These are phyloP conservation scores for Ophiostoma novo-ulmi DNA, from an alignment of 2,329 filamentous ascomycete genomes.

Conservation along the genomic window DNA sequence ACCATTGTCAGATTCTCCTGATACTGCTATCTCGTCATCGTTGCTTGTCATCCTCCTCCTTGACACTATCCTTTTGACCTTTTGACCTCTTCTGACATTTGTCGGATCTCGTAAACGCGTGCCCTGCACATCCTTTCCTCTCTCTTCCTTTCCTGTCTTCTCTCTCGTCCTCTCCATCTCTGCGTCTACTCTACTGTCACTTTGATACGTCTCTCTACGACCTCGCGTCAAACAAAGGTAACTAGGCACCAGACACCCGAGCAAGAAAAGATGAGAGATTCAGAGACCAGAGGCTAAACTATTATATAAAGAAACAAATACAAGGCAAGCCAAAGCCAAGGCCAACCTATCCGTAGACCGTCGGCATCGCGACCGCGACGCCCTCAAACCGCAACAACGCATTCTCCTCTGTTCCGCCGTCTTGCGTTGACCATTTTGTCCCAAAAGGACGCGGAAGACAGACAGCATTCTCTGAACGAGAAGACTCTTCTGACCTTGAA, in stretches of 20 bases:
- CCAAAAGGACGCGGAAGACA: conserved; percentile 29
- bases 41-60: neutral
- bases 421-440: conserved; percentile 44
- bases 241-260: conserved; percentile 2
- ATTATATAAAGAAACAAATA: neutral
- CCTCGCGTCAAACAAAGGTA: conserved; percentile 4
- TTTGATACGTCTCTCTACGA: conserved; percentile 4
- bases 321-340: neutral
- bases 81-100: neutral
- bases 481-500: conserved; percentile 12
- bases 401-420: conserved; percentile 66
- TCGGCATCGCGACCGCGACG: conserved; percentile 22
- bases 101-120: conserved; percentile 1
- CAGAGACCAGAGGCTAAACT: conserved; percentile 12
- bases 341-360: neutral
- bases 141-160: neutral
- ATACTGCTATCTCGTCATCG: neutral
- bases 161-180: neutral
- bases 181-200: neutral
- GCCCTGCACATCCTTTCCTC: neutral
- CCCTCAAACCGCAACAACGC: conserved; percentile 56
- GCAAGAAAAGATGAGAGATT: neutral
- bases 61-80: neutral
- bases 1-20: neutral
- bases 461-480: conserved; percentile 2